These are phyloP conservation scores for Hypocreales sp. DNA, from an alignment of 2,329 filamentous ascomycete genomes.

Conservation along the genomic window DNA sequence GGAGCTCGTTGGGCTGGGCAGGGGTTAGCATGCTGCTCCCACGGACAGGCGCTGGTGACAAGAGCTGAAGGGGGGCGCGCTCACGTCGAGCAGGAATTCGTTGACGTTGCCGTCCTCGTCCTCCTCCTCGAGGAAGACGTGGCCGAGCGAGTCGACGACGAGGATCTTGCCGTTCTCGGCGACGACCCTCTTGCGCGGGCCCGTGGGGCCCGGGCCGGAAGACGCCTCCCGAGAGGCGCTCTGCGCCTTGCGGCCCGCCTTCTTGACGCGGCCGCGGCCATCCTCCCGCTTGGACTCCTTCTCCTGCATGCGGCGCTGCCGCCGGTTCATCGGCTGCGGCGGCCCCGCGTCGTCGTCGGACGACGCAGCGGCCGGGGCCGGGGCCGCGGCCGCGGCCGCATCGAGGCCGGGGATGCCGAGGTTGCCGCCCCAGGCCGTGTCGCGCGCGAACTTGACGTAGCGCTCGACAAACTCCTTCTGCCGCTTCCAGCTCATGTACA, in stretches of 20 bases:
- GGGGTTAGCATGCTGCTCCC: constrained; percentile 5
- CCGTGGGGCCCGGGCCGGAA: constrained; percentile 40
- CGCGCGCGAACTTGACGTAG: constrained; percentile 80
- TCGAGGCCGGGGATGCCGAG: constrained; percentile 55
- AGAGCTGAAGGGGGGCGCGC: constrained; percentile 16
- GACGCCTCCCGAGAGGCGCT: constrained; percentile 27
- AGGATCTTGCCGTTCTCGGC: constrained; percentile 93
- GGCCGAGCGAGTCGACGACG: constrained; percentile 79
- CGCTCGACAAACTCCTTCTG: constrained; percentile 83
- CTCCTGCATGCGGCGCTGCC: constrained; percentile 16
- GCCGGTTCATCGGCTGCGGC: constrained; percentile 59
- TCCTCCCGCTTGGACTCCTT: constrained; percentile 43
- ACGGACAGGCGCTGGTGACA: not conserved
- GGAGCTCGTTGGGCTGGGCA: constrained; percentile 59
- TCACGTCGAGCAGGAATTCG: constrained; percentile 78
- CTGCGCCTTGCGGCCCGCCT: constrained; percentile 19
- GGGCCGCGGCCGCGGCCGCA: constrained; percentile 21
- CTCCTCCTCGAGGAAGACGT: constrained; percentile 88
- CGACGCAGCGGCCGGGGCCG: constrained; percentile 26
- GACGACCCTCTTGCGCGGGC: constrained; percentile 72
- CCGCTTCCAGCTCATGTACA: constrained; percentile 77
- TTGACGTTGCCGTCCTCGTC: constrained; percentile 72
- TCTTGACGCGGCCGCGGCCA: constrained; percentile 36
- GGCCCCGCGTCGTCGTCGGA: constrained; percentile 33
- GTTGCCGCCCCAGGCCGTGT: constrained; percentile 81